Percentiles rank a stretch among this genome's conserved stretches.
Conservation (phyloP, 179 eudicot genomes). For the Patellifolia procumbens region DNA sequence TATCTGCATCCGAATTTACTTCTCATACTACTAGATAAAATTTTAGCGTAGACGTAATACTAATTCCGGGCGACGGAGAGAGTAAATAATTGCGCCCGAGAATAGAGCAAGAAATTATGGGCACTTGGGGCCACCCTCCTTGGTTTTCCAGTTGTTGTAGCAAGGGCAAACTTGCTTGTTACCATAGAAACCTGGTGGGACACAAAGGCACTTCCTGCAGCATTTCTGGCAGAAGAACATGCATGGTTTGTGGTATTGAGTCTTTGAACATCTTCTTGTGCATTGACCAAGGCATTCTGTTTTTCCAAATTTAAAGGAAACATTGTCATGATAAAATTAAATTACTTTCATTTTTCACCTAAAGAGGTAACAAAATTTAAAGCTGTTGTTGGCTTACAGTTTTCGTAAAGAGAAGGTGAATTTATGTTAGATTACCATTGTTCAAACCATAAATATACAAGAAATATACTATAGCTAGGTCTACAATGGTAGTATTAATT, state of each 20-base stretch:
- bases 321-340: background rate
- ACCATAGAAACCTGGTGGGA: slow-evolving; percentile 42
- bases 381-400: no score
- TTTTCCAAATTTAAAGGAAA: background rate
- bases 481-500: no score
- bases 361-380: no score
- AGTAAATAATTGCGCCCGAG: background rate
- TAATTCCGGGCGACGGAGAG: background rate
- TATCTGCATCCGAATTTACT: background rate
- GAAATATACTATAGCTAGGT: no score
- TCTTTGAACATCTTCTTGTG: slow-evolving; percentile 32
- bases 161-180: slow-evolving; percentile 48
- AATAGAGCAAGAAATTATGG: slow-evolving; percentile 23
- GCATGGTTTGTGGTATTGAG: slow-evolving; percentile 39
- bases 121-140: slow-evolving; percentile 47
- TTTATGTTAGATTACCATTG: no score
- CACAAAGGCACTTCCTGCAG: slow-evolving; percentile 45
- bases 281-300: slow-evolving; percentile 37
- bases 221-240: slow-evolving; percentile 42
- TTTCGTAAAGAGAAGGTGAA: no score
- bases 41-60: background rate
- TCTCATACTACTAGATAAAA: background rate
- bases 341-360: no score
- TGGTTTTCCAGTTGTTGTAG: slow-evolving; percentile 55
- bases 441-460: no score